These are phyloP conservation scores for Stagonosporopsis vannaccii DNA, from an alignment of 2,329 filamentous ascomycete species.

Conservation along the genomic window DNA sequence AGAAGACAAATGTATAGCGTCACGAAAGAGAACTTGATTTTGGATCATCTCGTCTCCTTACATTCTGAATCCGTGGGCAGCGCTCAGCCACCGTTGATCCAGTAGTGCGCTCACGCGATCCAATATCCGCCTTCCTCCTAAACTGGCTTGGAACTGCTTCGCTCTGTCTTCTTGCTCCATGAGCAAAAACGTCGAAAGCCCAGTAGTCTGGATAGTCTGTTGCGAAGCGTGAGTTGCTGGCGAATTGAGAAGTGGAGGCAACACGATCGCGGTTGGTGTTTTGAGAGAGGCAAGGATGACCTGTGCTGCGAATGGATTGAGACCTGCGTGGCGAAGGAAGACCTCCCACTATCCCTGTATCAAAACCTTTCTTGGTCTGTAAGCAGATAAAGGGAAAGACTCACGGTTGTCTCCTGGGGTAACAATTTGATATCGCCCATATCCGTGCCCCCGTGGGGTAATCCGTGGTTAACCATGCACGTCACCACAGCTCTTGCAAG, in stretches of 20 bases:
- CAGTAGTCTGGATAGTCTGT: slow-evolving; percentile 36
- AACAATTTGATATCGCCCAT: slow-evolving; percentile 50
- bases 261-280: slow-evolving; percentile 18
- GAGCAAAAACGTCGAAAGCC: slow-evolving; percentile 63
- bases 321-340: slow-evolving; percentile 69
- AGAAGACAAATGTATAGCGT: neutral
- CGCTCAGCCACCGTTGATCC: slow-evolving; percentile 59
- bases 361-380: slow-evolving; percentile 5
- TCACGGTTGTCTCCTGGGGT: slow-evolving; percentile 64
- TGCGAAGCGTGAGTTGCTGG: neutral
- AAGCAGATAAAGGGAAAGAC: neutral
- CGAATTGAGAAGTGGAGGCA: slow-evolving; percentile 15
- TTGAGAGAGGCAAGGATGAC: slow-evolving; percentile 59
- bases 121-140: slow-evolving; percentile 65
- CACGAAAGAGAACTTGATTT: neutral
- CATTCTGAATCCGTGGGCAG: slow-evolving; percentile 39
- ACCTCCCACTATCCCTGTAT: slow-evolving; percentile 63
- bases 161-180: slow-evolving; percentile 63
- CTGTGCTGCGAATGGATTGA: slow-evolving; percentile 78
- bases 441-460: slow-evolving; percentile 36
- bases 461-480: slow-evolving; percentile 46
- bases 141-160: slow-evolving; percentile 57
- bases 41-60: neutral
- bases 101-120: slow-evolving; percentile 59
- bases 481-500: slow-evolving; percentile 45